phyloP scores from a whole-genome alignment of 2,329 filamentous ascomycete species.

The Fusarium illudens region DNA sequence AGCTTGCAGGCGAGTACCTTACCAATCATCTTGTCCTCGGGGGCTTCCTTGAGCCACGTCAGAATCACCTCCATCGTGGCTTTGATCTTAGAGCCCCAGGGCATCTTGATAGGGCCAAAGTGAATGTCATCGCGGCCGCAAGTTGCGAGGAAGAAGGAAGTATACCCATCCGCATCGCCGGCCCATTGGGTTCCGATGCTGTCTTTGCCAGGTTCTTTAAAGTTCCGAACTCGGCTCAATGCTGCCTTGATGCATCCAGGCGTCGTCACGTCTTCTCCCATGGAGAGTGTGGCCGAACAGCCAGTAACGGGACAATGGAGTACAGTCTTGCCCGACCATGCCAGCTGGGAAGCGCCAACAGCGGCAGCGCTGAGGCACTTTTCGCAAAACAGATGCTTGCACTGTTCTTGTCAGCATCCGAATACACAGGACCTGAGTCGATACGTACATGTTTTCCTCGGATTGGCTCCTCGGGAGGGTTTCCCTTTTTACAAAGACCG shows the following conservation, averaged over 20 bases:
- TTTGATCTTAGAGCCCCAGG: conserved; percentile 46
- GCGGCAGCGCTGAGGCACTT: conserved; percentile 27
- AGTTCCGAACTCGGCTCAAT: fast-evolving
- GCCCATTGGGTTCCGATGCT: conserved; percentile 17
- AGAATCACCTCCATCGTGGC: conserved; percentile 44
- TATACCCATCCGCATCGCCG: not conserved
- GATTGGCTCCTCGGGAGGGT: not conserved
- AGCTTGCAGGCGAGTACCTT: conserved; percentile 7
- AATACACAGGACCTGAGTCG: no score
- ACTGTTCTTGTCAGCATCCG: conserved; percentile 39
- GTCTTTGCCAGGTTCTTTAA: conserved; percentile 40
- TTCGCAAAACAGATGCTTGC: conserved; percentile 46
- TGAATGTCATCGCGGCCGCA: not conserved
- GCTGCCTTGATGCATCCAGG: not conserved
- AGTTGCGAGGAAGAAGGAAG: conserved; percentile 37
- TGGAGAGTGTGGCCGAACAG: not conserved
- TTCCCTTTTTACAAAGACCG: not conserved
- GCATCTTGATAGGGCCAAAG: not conserved
- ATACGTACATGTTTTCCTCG: conserved; percentile 7
- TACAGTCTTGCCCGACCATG: fast-evolving
- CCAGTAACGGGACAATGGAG: not conserved
- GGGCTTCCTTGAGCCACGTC: conserved; percentile 44
- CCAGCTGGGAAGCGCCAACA: not conserved
- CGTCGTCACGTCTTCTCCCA: conserved; percentile 1
- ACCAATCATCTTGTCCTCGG: conserved; percentile 53